Evolutionary conservation across 768 basidiomycete genomes (phyloP), one percentile per base, ranked within the genome.

Genomic region (Lactarius quietus): DNA sequence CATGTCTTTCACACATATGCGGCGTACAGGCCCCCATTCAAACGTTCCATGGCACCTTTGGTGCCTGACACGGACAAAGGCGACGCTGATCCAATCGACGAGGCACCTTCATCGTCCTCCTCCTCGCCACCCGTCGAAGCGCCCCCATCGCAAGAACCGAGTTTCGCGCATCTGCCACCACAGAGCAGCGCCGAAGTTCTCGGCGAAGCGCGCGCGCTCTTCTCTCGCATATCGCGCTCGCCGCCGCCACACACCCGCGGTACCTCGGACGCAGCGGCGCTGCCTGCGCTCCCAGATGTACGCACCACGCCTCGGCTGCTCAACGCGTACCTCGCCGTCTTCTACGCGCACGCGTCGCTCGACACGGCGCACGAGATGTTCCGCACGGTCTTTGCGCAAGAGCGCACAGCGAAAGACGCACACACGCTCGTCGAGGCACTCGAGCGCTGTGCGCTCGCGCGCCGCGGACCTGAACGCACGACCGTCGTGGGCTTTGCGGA

Each of bases 1-100:
- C 89, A 92, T 70, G 76, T 95, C 35, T 95, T 98, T 75, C 89
- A 95, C 75, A 81, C 92, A 0, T 97, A 98, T 76, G 86, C 92
- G 0, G 78, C 89, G 3, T 95, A 93, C 77, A 80, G 78, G 45
- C 87, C 90, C 3, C 86, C 90, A 0, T 88, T 93, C 74, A 78
- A 73, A 56, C 80, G 88, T 55, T 75, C 77, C 4, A 74, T 79
- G 15, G 82, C 87, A 9, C 76, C 78, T 61, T 54, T 85, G 12
- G 74, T 81, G 10, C 14, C 64, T 31, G 18, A 33, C 56, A 20
- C 14, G 43, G 36, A 45, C 56, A 28, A 9, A 12, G 8, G 9
- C 35, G 12, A 33, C 4, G 10, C 58, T 20, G n/a, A n/a, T 41
- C 60, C 26, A 14, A 26, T 35, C 26, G 61, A 31, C 29, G 35